Base-by-base conservation (phyloP, 306 rosid genomes). In the Prunus armeniaca region DNA sequence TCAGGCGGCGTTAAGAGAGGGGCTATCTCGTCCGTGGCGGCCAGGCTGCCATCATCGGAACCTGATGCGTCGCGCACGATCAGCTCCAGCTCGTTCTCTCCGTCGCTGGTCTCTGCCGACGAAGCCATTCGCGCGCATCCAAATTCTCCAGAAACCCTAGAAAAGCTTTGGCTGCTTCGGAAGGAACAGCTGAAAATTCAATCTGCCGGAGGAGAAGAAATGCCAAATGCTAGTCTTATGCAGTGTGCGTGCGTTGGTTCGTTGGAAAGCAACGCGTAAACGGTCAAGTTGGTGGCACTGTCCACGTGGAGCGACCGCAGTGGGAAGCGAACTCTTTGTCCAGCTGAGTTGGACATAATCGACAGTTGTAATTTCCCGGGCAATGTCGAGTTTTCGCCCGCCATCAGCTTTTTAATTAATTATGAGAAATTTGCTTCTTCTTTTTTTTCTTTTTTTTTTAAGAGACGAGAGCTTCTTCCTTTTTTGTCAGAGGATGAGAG, bases 21-120 rank as follows among this genome's bases (percentile, higher is more conserved):
- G 57, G 87, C 46, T 22, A 70, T 83, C 81, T 86, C 92, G 67
- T 74, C 94, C 28, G 75, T 25, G 24, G 50, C 85, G 13, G 27
- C 74, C 27, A 0, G 13, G 69, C 43, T 71, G 0, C 47, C 65
- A 14, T 88, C 89, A 24, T 68, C 49, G 1, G 85, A 43, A 38
- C 27, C 13, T 12, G 49, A 38, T 12, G 55, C 77, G 27, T 54
- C 72, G 51, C n/a, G 73, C 32, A 72, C 80, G 69, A 73, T 73
- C 19, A 89, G 95, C 83, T 93, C 96, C 50, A 93, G 80, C 32
- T 82, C 78, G 61, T 82, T 85, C 75, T 87, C 90, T 47, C 49
- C 71, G 51, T 56, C 80, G 61, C 69, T 81, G 49, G 62, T 80
- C 75, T 82, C 88, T 11, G 85, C 25, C 6, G 45, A 2, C 47